Base-by-base conservation (phyloP, 2,329 filamentous ascomycete genomes). In the Orbilia blumenaviensis region DNA sequence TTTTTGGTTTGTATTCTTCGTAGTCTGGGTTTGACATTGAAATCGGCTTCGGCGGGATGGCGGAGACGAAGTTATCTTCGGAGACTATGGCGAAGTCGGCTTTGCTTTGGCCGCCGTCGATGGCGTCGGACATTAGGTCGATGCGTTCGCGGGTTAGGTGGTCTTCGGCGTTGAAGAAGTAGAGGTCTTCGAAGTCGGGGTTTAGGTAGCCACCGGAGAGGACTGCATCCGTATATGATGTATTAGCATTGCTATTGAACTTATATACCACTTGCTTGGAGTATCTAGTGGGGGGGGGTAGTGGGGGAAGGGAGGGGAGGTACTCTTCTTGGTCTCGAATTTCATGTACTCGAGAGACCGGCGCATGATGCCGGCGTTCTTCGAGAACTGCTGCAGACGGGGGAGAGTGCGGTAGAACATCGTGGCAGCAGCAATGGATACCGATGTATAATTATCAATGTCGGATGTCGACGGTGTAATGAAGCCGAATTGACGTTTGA, bases 71-170 rank as follows among this genome's bases (percentile, higher is more conserved):
- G 23, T 44, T 48, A 80, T 10, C 81, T 80, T 41, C 79, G 80
- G 9, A 82, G 42, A 89, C 84, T 82, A 89, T 90, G 80, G 94
- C 91, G 75, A 98, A 85, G 48, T 88, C 84, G 44, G 89, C 91
- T 16, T 88, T 88, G 34, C 94, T 97, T 84, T 89, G 94, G 72
- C 94, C 95, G 77, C 94, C 94, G 23, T 96, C 92, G 80, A 94
- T 91, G 69, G 86, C 86, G 82, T 99, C 94, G 79, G 90, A 92
- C 89, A 98, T 95, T 78, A 91, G 85, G 82, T 96, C 95, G 83
- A 87, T 88, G 77, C 66, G 72, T 38, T 77, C 66, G 25, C 72
- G 64, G 25, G 60, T 77, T 7, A 66, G 23, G 25, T 61, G 25
- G 27, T 77, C 72, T 60, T 77, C 72, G 58, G 60, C 61, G 32